Evolutionary conservation across 1,139 yeast genomes (phyloP), one percentile per base, ranked within the genome.

Genomic region (Blastobotrys malaysiensis): DNA sequence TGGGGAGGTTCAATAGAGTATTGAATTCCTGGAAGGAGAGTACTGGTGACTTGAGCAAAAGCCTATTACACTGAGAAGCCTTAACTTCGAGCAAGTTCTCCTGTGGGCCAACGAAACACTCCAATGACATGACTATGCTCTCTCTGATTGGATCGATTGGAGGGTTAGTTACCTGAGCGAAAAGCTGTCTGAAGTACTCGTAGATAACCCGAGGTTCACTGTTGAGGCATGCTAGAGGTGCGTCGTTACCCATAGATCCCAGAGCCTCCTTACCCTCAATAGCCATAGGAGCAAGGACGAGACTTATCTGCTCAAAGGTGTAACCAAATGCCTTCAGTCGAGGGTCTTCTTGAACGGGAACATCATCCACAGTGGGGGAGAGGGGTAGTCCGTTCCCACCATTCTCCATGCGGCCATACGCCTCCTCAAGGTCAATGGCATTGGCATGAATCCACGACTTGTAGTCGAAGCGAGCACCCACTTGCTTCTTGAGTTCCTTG

Each of bases 111-210:
- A 93, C 84, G 72, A 88, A 89, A 75, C 99, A 93, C 70, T 91
- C 97, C 64, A 93, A 79, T 16, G 97, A 88, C 99, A 93, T 93
- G 69, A 93, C 98, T 64, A 93, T 88, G 59, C 86, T 84, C 74
- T 93, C 99, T 71, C 99, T 85, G 64, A 93, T 93, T 52, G 99
- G 98, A 71, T 93, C 99, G 68, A 93, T 93, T 55, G 99, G 99
- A 57, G 99, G 99, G 73, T 93, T 93, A 46, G 99, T 93, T 55
- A 93, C 99, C 75, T 93, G 99, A 45, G 99, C 99, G 73, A 93
- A 93, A 66, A 93, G 80, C 73, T 93, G 96, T 68, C 96, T 86
- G 79, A 93, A 93, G 75, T 93, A 93, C 68, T 93, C 99, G 70
- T 87, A 93, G 62, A 89, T 77, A 61, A 93, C 76, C 63, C 86